Conservation (phyloP, 2,329 filamentous ascomycete species). For the Monosporascus sp. region DNA sequence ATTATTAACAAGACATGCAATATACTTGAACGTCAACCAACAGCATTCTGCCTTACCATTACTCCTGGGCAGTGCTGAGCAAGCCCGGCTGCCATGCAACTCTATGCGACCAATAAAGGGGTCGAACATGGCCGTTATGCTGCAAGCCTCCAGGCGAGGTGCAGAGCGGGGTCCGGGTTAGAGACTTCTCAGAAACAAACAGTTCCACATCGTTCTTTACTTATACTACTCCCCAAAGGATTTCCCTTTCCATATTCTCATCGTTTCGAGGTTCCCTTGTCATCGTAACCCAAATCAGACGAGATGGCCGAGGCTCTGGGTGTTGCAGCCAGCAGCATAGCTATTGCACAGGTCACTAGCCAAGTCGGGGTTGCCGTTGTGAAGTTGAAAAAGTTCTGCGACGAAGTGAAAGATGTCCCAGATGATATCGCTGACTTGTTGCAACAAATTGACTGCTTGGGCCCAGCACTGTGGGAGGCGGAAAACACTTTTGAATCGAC, state of each 20-base stretch:
- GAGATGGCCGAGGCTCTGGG: conserved; percentile 21
- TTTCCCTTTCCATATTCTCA: background rate
- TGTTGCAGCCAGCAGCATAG: conserved; percentile 18
- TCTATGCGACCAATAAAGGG: too few relatives aligned
- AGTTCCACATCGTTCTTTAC: too few relatives aligned
- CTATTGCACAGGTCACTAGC: conserved; percentile 14
- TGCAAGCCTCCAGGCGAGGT: too few relatives aligned
- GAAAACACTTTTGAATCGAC: conserved; percentile 8
- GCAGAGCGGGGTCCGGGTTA: too few relatives aligned
- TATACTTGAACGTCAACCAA: too few relatives aligned
- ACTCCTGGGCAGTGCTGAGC: too few relatives aligned
- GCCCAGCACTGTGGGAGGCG: conserved; percentile 15
- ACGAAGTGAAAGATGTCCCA: conserved; percentile 20
- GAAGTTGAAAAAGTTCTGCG: conserved; percentile 20
- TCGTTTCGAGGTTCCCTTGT: background rate
- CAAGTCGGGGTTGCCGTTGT: conserved; percentile 15
- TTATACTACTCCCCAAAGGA: too few relatives aligned
- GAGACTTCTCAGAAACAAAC: too few relatives aligned
- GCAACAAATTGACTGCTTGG: conserved; percentile 20
- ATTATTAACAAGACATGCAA: too few relatives aligned
- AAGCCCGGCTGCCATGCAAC: too few relatives aligned
- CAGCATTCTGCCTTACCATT: too few relatives aligned
- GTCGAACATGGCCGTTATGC: too few relatives aligned
- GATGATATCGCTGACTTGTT: conserved; percentile 17
- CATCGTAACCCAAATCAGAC: background rate